Conservation (phyloP, 1,139 yeast genomes). For the Groenewaldozyma sp. region DNA sequence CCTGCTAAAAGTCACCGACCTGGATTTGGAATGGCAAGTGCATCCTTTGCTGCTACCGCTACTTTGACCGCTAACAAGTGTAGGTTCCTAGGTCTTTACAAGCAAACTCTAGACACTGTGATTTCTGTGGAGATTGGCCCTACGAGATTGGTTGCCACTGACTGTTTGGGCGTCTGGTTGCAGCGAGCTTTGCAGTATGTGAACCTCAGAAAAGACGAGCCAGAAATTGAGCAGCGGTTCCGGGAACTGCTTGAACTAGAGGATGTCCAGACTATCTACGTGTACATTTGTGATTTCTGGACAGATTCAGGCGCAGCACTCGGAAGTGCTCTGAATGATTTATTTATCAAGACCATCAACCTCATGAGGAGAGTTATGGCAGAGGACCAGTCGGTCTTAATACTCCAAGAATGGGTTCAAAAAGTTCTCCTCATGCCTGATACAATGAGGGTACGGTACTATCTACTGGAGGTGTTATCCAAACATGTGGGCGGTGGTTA, state of each 20-base stretch:
- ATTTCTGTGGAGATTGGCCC: slow-evolving; percentile 26
- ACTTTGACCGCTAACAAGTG: slow-evolving; percentile 30
- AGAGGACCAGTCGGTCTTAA: slow-evolving; percentile 13
- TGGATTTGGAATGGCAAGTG: slow-evolving; percentile 16
- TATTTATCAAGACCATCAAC: slow-evolving; percentile 44
- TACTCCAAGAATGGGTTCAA: slow-evolving; percentile 38
- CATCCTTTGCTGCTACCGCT: slow-evolving; percentile 38
- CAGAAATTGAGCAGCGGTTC: slow-evolving; percentile 1
- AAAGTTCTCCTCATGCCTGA: slow-evolving; percentile 37
- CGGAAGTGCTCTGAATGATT: slow-evolving; percentile 54
- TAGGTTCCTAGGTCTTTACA: slow-evolving; percentile 14
- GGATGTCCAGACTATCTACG: slow-evolving; percentile 36
- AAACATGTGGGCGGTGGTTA: slow-evolving; percentile 36
- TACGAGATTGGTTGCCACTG: slow-evolving; percentile 42
- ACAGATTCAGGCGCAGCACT: slow-evolving; percentile 63
- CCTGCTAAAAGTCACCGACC: slow-evolving; percentile 12
- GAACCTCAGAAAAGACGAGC: neutral
- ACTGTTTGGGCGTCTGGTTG: slow-evolving; percentile 56
- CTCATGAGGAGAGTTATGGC: slow-evolving; percentile 25
- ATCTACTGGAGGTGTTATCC: slow-evolving; percentile 47
- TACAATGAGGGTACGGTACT: slow-evolving; percentile 51
- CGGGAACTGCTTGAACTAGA: slow-evolving; percentile 19
- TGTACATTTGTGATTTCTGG: slow-evolving; percentile 58
- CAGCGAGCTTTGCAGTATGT: slow-evolving; percentile 40
- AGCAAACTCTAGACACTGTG: slow-evolving; percentile 15